Conservation (phyloP, 1,284 basidiomycete species). For the Leccinum solheimii region DNA sequence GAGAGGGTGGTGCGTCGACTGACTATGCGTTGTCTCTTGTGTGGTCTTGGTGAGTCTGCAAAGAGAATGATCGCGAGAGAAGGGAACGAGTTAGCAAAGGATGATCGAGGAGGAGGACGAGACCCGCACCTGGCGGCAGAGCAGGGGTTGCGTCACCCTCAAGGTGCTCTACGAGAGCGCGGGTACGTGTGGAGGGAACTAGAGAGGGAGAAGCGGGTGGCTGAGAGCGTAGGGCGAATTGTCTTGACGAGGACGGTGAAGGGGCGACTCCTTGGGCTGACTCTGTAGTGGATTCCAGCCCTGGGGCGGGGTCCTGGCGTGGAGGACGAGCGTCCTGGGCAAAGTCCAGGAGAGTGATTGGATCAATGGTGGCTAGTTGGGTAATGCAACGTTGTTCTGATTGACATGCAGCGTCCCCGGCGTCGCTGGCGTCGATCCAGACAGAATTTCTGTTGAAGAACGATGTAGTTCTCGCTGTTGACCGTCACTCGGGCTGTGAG, state of each 20-base stretch:
- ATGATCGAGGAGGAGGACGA: background rate
- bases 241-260: constrained; percentile 29
- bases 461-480: constrained; percentile 29
- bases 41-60: constrained; percentile 54
- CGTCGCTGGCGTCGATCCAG: constrained; percentile 24
- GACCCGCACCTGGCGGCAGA: constrained; percentile 30
- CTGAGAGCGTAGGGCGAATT: constrained; percentile 30
- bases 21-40: constrained; percentile 70
- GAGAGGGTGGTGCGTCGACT: constrained; percentile 34
- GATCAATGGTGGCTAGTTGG: constrained; percentile 64
- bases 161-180: constrained; percentile 62
- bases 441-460: constrained; percentile 17
- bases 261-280: constrained; percentile 30
- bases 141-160: constrained; percentile 37
- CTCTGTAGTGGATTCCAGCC: constrained; percentile 47
- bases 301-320: constrained; percentile 42
- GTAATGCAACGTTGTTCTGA: constrained; percentile 23
- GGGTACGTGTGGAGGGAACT: constrained; percentile 62
- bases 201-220: constrained; percentile 37
- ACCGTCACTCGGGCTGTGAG: constrained; percentile 29
- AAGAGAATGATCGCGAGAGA: constrained; percentile 13
- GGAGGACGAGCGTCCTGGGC: constrained; percentile 56
- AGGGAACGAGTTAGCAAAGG: background rate
- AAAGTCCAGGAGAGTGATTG: constrained; percentile 55
- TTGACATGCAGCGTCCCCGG: constrained; percentile 33